Base-by-base conservation (phyloP, 169 alveolate genomes). In the Plasmodium chabaudi region DNA sequence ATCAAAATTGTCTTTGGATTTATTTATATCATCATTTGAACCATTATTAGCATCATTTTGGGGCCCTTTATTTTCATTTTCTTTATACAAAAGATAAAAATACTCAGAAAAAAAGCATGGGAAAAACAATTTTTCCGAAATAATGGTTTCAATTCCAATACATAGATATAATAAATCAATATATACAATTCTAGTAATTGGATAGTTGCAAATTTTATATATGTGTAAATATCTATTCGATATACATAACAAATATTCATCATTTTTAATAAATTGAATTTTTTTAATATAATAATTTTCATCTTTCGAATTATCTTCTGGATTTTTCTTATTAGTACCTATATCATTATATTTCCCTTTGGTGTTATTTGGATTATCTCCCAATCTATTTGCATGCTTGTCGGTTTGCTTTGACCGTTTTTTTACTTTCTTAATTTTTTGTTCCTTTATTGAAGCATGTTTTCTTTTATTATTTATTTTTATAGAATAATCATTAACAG, bases 21-120 rank as follows among this genome's bases (percentile, higher is more conserved):
- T 64, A 53, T 49, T 63, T 59, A 65, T 65, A 67, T 65, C 71
- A 57, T 55, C 53, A 79, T 19, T 65, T 56, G 53, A 65, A 61
- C 67, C 21, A 67, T 61, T 49, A 51, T 61, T 68, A 9, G 42
- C 27, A 47, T 34, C 47, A 39, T 21, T 42, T 65, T 1, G 42
- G 7, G 56, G 13, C 1, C 56, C 34, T 46, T 61, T 15, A 55
- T 67, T 7, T 56, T 79, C 72, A 65, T 79, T 79, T 67, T 53
- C 63, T 15, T 79, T 79, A 67, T 60, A 47, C 34, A 79, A 21
- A 53, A 57, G 57, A 56, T 79, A 79, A 79, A 79, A 79, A 67
- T 79, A 79, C 19, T 79, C 84, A 12, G 89, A 79, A 79, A 79
- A 79, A n/a, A 79, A 79, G 59, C 89, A 79, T 10, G 89, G 89